A percentile compares a stretch with the other conserved stretches of the same genome.
phyloP scores from a whole-genome alignment of 176 grass and related monocot genomes.

The Raddia guianensis region DNA sequence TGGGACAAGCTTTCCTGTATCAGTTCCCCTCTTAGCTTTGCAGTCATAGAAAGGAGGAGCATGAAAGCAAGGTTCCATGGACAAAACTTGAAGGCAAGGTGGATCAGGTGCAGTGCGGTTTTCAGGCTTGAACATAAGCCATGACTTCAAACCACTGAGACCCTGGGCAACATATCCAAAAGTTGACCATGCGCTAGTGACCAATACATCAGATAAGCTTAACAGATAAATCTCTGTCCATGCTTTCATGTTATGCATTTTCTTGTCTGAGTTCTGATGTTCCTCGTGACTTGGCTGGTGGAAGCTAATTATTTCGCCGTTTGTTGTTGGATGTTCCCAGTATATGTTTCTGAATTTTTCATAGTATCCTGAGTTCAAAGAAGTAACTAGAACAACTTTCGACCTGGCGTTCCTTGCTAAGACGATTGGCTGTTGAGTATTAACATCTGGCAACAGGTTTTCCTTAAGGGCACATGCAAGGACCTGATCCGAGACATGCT shows the following conservation, averaged over 20 bases:
- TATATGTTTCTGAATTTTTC: constrained; percentile 79
- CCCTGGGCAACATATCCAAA: constrained; percentile 94
- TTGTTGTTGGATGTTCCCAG: constrained; percentile 75
- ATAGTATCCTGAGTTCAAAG: constrained; percentile 76
- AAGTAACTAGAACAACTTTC: constrained; percentile 80
- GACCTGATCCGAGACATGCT: constrained; percentile 89
- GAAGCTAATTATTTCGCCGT: constrained; percentile 71
- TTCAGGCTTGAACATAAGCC: constrained; percentile 76
- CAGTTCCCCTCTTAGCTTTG: constrained; percentile 62
- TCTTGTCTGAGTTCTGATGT: constrained; percentile 73
- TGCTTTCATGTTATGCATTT: constrained; percentile 85
- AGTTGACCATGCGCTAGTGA: constrained; percentile 91
- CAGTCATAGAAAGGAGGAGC: constrained; percentile 87
- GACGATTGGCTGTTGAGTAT: constrained; percentile 33
- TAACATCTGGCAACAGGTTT: constrained; percentile 61
- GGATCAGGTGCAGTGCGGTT: constrained; percentile 71
- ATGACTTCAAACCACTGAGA: constrained; percentile 75
- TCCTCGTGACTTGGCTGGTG: constrained; percentile 91
- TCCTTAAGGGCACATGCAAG: constrained; percentile 69
- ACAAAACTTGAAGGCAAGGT: constrained; percentile 69
- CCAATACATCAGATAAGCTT: constrained; percentile 81
- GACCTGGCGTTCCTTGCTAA: constrained; percentile 38
- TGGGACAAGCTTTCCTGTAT: constrained; percentile 76
- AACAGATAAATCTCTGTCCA: constrained; percentile 94
- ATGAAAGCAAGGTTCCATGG: constrained; percentile 94